phyloP scores from a whole-genome alignment of 2,329 filamentous ascomycete species.

The Fusarium udum region DNA sequence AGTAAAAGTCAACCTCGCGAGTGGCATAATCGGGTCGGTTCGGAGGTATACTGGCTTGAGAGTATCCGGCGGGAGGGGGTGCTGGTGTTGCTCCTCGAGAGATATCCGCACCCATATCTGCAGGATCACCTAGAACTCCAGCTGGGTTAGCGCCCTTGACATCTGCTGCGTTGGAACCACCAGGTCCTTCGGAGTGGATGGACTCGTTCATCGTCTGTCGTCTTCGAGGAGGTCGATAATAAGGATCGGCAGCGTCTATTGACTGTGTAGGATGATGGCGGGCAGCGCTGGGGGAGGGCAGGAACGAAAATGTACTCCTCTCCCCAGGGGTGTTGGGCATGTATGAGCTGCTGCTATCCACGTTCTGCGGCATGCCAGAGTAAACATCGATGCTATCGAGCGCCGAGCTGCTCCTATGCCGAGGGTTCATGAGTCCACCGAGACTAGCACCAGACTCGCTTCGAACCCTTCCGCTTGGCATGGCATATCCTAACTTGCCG shows the following conservation, averaged over 20 bases:
- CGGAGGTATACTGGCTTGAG: conserved; percentile 55
- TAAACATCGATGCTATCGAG: conserved; percentile 62
- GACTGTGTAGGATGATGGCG: conserved; percentile 57
- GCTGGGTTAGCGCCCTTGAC: conserved; percentile 51
- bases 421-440: conserved; percentile 57
- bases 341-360: conserved; percentile 70
- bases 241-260: conserved; percentile 74
- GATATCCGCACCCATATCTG: conserved; percentile 54
- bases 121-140: conserved; percentile 49
- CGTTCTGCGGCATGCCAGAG: conserved; percentile 56
- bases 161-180: conserved; percentile 46
- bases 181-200: conserved; percentile 45
- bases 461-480: conserved; percentile 63
- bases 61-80: conserved; percentile 40
- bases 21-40: conserved; percentile 87
- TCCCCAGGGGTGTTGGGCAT: conserved; percentile 79
- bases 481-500: conserved; percentile 68
- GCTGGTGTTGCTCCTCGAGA: conserved; percentile 57
- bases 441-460: conserved; percentile 71
- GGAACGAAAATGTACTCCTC: conserved; percentile 76
- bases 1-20: conserved; percentile 96
- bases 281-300: conserved; percentile 66
- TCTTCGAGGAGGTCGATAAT: conserved; percentile 85
- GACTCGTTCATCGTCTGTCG: conserved; percentile 66
- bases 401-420: conserved; percentile 64